Evolutionary conservation across 495 filamentous ascomycete genomes (phyloP).

Genomic region (Trichoderma erinaceum): DNA sequence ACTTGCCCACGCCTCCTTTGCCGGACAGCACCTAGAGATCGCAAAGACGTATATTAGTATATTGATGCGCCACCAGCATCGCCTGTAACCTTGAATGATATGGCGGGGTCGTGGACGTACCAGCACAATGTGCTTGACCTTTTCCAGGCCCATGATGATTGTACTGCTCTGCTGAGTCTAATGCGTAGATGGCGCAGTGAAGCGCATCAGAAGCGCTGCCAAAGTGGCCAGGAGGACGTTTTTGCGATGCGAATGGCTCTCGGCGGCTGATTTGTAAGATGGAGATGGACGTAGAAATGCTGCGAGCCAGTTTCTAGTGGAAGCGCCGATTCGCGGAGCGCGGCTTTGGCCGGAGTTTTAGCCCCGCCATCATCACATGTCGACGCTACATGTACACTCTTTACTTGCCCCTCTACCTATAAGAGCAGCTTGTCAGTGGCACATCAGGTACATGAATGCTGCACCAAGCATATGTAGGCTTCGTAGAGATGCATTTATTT

Average conservation of each 20-base stretch:
- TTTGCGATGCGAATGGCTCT: background rate
- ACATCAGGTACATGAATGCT: too few relatives aligned
- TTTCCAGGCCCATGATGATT: slow-evolving; percentile 49
- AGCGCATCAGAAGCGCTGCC: background rate
- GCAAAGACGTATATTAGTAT: slow-evolving; percentile 4
- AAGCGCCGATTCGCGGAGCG: background rate
- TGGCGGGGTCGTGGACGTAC: slow-evolving; percentile 29
- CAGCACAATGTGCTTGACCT: slow-evolving; percentile 55
- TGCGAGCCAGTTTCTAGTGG: background rate
- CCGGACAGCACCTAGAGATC: slow-evolving; percentile 72
- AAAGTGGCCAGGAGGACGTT: background rate
- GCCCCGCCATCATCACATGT: too few relatives aligned
- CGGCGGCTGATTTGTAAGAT: slow-evolving; percentile 3
- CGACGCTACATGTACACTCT: too few relatives aligned
- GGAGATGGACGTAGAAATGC: background rate
- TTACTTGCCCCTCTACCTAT: too few relatives aligned
- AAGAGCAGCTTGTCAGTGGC: too few relatives aligned
- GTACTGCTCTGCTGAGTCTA: background rate
- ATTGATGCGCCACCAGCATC: slow-evolving; percentile 19
- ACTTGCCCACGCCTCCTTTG: slow-evolving; percentile 97
- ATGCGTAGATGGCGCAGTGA: background rate
- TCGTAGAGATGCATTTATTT: too few relatives aligned
- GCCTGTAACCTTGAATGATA: background rate
- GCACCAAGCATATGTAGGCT: too few relatives aligned
- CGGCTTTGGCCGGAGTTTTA: too few relatives aligned